phyloP scores from a whole-genome alignment of 129 eudicot genomes.

The Erigeron canadensis region DNA sequence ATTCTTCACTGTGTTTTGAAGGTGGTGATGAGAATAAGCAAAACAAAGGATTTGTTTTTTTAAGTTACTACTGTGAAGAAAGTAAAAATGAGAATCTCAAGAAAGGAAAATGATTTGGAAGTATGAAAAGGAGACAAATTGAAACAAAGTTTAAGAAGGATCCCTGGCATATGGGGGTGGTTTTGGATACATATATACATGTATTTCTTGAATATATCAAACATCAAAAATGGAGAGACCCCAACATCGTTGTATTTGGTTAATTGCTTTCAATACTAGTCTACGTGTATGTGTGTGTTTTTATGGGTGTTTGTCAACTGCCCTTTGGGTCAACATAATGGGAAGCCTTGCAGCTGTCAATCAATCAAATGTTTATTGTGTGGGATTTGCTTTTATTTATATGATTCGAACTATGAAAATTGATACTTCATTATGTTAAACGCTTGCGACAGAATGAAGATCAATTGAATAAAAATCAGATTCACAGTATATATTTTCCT shows the following conservation, averaged over 20 bases:
- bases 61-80: constrained; percentile 12
- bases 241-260: constrained; percentile 7
- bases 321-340: too few species aligned
- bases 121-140: constrained; percentile 31
- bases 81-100: constrained; percentile 46
- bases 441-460: too few species aligned
- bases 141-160: constrained; percentile 34
- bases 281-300: constrained; percentile 4
- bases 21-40: not conserved
- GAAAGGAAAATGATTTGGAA: constrained; percentile 12
- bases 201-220: constrained; percentile 40
- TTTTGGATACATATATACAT: not conserved
- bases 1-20: not conserved
- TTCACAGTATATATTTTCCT: too few species aligned
- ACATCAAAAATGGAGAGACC: not conserved
- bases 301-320: constrained; percentile 8
- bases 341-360: constrained; percentile 1
- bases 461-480: too few species aligned
- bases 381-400: not conserved
- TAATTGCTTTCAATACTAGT: constrained; percentile 1
- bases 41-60: not conserved
- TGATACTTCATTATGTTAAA: too few species aligned
- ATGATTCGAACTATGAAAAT: too few species aligned
- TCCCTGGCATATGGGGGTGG: constrained; percentile 31
- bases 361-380: not conserved